Percentiles rank a stretch among this genome's conserved stretches.
phyloP scores from a whole-genome alignment of 108 stramenopile genomes.

The Conticribra guillardii region DNA sequence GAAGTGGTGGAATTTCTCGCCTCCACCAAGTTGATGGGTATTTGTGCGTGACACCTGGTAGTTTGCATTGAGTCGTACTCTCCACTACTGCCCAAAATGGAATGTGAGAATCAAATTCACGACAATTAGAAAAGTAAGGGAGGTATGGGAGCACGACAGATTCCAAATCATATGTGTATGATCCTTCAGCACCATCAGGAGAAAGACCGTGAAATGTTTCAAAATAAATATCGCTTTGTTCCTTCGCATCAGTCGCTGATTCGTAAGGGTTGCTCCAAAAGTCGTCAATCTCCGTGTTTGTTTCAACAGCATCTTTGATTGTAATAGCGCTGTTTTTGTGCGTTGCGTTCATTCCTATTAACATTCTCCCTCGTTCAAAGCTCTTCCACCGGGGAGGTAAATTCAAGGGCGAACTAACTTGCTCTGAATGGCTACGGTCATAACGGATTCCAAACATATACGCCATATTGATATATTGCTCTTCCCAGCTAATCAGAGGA shows the following conservation, averaged over 20 bases:
- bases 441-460: constrained; percentile 54
- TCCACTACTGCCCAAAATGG: constrained; percentile 42
- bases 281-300: constrained; percentile 34
- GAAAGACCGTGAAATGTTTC: constrained; percentile 76
- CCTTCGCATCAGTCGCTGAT: constrained; percentile 43
- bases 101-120: constrained; percentile 71
- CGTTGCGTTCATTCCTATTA: constrained; percentile 68
- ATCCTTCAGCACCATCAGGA: constrained; percentile 12
- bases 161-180: constrained; percentile 44
- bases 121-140: constrained; percentile 86
- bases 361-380: constrained; percentile 75
- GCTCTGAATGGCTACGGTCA: constrained; percentile 25
- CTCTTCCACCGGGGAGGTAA: constrained; percentile 77
- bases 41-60: constrained; percentile 30
- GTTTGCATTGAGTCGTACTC: constrained; percentile 31
- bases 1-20: constrained; percentile 56
- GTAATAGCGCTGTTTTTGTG: constrained; percentile 24
- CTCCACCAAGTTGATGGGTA: constrained; percentile 58
- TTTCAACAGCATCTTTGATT: constrained; percentile 34
- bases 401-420: constrained; percentile 67
- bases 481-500: constrained; percentile 72
- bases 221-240: constrained; percentile 69
- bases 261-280: constrained; percentile 64
- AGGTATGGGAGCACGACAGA: constrained; percentile 76
- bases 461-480: constrained; percentile 37